Evolutionary conservation across 2,329 filamentous ascomycete species (phyloP).

Genomic region (Apiospora marii): DNA sequence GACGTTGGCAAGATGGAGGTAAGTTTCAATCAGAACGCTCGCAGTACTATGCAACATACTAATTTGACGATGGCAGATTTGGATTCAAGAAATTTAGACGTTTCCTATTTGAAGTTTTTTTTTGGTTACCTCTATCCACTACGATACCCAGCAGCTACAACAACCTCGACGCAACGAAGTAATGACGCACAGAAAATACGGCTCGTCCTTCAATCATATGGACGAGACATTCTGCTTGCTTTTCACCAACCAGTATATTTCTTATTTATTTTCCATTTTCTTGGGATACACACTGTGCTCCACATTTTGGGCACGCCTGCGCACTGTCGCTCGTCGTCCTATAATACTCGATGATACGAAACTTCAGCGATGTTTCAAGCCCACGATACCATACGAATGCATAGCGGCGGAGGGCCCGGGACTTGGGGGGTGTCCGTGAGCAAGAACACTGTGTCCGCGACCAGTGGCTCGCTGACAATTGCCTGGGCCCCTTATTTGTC

Average conservation of each 20-base stretch:
- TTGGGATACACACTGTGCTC: not conserved
- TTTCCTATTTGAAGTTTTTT: conserved; percentile 30
- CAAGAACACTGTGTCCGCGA: not conserved
- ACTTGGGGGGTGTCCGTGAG: not conserved
- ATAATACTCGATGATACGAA: conserved; percentile 24
- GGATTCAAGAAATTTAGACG: conserved; percentile 56
- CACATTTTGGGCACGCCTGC: not conserved
- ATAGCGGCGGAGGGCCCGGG: conserved; percentile 11
- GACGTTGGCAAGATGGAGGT: conserved; percentile 97
- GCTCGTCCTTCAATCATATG: conserved; percentile 11
- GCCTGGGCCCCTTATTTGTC: conserved; percentile 8
- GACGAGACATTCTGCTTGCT: conserved; percentile 6
- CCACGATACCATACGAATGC: conserved; percentile 21
- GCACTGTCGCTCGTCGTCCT: conserved; percentile 13
- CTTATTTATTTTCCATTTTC: conserved; percentile 11
- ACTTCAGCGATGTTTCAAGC: conserved; percentile 26
- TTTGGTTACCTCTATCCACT: conserved; percentile 40
- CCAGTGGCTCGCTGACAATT: not conserved
- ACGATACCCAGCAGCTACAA: conserved; percentile 45
- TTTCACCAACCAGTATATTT: not conserved
- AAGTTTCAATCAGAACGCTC: conserved; percentile 48
- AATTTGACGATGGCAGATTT: conserved; percentile 50
- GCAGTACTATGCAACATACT: conserved; percentile 29
- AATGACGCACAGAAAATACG: conserved; percentile 37
- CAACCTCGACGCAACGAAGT: conserved; percentile 38